Conservation (phyloP, 192 early-diverging fungal species). For the Physocladia obscura region DNA sequence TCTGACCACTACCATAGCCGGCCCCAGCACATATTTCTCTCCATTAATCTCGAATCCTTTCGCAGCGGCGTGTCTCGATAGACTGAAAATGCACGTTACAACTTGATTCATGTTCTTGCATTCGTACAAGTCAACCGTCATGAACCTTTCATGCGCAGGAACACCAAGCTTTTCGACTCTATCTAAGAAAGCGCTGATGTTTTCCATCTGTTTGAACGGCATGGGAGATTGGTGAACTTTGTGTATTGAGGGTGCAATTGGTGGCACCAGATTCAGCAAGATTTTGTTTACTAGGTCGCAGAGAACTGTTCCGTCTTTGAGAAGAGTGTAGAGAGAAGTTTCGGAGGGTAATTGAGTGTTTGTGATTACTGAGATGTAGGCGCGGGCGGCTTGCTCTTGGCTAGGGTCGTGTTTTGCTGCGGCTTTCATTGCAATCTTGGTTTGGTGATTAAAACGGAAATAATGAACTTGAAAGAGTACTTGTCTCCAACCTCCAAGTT, state of each 20-base stretch:
- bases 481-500: no score
- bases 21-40: constrained; percentile 62
- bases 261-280: background rate
- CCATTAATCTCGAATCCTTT: constrained; percentile 44
- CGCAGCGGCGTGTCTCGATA: constrained; percentile 66
- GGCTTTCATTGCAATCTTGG: constrained; percentile 27
- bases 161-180: constrained; percentile 45
- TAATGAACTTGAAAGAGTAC: no score
- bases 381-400: constrained; percentile 42
- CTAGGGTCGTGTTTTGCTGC: constrained; percentile 35
- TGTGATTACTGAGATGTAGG: constrained; percentile 59
- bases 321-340: constrained; percentile 56
- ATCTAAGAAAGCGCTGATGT: constrained; percentile 37
- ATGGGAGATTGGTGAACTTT: constrained; percentile 28
- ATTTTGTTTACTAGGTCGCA: constrained; percentile 50
- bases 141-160: constrained; percentile 67
- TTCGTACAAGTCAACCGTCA: constrained; percentile 75
- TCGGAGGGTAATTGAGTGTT: constrained; percentile 46
- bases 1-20: constrained; percentile 65
- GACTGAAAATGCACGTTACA: constrained; percentile 64
- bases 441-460: no score
- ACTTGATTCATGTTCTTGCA: constrained; percentile 67
- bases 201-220: constrained; percentile 41
- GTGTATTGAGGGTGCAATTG: background rate
- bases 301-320: constrained; percentile 69